Base-by-base conservation (phyloP, 257 asterid species). In the Misopates orontium region DNA sequence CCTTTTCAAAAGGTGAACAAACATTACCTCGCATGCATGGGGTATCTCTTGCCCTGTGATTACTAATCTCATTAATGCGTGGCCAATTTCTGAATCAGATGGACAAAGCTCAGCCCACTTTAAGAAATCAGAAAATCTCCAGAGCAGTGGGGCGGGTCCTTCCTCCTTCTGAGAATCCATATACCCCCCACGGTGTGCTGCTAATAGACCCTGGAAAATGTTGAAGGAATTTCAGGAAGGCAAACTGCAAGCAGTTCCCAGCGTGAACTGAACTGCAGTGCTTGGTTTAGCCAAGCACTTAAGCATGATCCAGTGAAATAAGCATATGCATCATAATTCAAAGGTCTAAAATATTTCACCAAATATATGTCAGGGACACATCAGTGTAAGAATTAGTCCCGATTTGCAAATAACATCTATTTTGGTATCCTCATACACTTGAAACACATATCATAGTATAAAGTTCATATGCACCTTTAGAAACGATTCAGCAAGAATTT, bases 121-220 rank as follows among this genome's bases (percentile, higher is more conserved):
- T 59, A 94, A 80, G 81, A 94, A 94, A 78, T 94, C 99, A 1
- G 96, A 86, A 68, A 90, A 84, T 76, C 99, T 94, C 99, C 99
- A 94, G 53, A 94, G 77, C 75, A 94, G 74, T 16, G 99, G 99
- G 45, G 99, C 96, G 68, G 99, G 99, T 50, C 99, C 99, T 87
- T 94, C 99, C 49, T 93, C 99, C 84, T 86, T 93, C 81, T 93
- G 99, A 61, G 89, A 84, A 63, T 93, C 99, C 92, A 94, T 94
- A 75, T 94, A 94, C 58, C 99, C 99, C 67, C 99, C 99, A 82
- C 99, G 97, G 81, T 94, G 97, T 66, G 99, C 97, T 39, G 99
- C 99, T 79, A 94, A 79, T 66, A 94, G 80, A 75, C 99, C 99
- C 99, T 94, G 83, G 24, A 68, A 60, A 11, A 65, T 67, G 25